These are phyloP conservation scores for Pythium folliculosum DNA, from an alignment of 352 stramenopile species.

Conservation along the genomic window DNA sequence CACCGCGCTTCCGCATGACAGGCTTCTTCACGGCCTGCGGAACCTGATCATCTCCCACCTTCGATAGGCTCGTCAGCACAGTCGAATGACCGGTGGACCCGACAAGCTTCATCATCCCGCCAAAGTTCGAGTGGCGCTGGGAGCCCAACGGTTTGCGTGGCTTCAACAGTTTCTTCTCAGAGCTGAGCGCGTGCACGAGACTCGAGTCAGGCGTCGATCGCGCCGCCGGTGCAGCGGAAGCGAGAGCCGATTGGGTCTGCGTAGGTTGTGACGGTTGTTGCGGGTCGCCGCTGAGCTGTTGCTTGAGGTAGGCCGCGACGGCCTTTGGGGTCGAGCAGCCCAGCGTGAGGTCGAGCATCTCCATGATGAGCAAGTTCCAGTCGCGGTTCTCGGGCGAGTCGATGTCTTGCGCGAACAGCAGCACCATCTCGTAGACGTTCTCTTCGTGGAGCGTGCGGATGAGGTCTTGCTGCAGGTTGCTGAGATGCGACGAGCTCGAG, in stretches of 20 bases:
- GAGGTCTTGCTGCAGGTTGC: constrained; percentile 79
- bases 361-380: constrained; percentile 89
- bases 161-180: constrained; percentile 53
- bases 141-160: constrained; percentile 34
- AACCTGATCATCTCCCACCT: constrained; percentile 68
- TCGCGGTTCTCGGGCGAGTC: constrained; percentile 82
- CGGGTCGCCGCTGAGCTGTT: constrained; percentile 5
- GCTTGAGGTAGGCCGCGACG: constrained; percentile 62
- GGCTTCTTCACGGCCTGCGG: constrained; percentile 74
- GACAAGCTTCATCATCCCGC: constrained; percentile 82
- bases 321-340: constrained; percentile 68
- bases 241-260: not conserved
- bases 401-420: constrained; percentile 87
- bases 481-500: constrained; percentile 73
- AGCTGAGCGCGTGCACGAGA: constrained; percentile 40
- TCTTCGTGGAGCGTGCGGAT: constrained; percentile 79
- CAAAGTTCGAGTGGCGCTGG: constrained; percentile 86
- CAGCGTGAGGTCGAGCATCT: constrained; percentile 86
- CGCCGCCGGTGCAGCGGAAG: not conserved
- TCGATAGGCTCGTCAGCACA: constrained; percentile 76
- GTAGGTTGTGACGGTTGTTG: not conserved
- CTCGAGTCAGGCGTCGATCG: constrained; percentile 2
- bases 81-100: constrained; percentile 63
- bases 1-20: constrained; percentile 33
- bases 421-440: constrained; percentile 86